Base-by-base conservation (phyloP, 306 rosid species). In the Castanea sativa region DNA sequence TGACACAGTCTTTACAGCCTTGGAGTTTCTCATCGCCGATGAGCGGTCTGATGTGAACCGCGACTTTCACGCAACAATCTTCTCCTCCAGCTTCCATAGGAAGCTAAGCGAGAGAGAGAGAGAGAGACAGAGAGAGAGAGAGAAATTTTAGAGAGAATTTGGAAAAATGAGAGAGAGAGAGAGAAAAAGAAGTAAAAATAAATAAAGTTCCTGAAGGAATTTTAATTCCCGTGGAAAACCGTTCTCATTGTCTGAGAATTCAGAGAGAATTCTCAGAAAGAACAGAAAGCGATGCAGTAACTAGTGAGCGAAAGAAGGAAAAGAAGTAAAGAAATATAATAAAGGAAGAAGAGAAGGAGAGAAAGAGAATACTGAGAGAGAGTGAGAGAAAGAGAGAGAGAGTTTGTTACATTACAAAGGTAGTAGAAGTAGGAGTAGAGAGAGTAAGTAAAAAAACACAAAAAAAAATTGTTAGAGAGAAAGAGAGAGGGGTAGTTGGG, bases 1-100 rank as follows among this genome's bases (percentile, higher is more conserved):
- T 90, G 81, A 96, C 98, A 74, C 99, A 96, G 85, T 96, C 99
- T 76, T 96, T 91, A 87, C 99, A 96, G 1, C 99, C 99, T 79
- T 91, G 99, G 73, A 90, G 84, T 81, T 90, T 89, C 92, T 96
- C 99, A 74, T 96, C 98, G 53, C 84, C 83, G 89, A 96, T 89
- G 76, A 96, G 93, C 15, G 99, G 99, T 45, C 99, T 89, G 80
- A 92, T 90, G 81, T 96, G 97, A 43, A 96, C 98, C 70, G 98
- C 99, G 21, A 96, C 99, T 80, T 91, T 96, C 5, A 96, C 98
- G 59, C 97, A 93, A 71, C 99, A 96, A 85, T 90, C 92, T 77
- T 96, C 98, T 33, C 88, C 98, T 33, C 88, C 92, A 27, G 94
- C 90, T 87, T 93, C 98, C 97, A 80, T 84, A 21, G 85, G 84